These are phyloP conservation scores for Cutaneotrichosporon cutaneum DNA, from an alignment of 1,284 basidiomycete species.

Conservation along the genomic window DNA sequence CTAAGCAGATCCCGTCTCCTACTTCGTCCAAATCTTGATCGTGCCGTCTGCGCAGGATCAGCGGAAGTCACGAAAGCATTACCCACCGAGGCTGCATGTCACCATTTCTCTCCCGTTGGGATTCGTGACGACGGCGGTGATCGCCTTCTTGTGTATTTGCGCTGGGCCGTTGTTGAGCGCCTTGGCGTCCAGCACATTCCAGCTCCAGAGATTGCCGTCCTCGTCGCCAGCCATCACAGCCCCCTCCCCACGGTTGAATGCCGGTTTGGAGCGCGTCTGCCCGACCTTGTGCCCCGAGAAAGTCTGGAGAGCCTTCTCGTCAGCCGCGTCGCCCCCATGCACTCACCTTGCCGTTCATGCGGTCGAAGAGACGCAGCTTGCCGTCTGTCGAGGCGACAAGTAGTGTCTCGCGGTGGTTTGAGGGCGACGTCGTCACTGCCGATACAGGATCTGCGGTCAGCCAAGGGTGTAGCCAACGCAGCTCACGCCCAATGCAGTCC, in stretches of 20 bases:
- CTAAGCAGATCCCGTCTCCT: not conserved
- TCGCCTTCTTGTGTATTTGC: slow-evolving; percentile 73
- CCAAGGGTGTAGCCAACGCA: not conserved
- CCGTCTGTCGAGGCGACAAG: slow-evolving; percentile 81
- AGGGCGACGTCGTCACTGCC: slow-evolving; percentile 63
- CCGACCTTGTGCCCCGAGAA: slow-evolving; percentile 66
- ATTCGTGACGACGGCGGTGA: slow-evolving; percentile 47
- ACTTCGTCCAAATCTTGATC: slow-evolving; percentile 41
- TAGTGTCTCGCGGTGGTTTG: slow-evolving; percentile 66
- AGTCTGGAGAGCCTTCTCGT: slow-evolving; percentile 64
- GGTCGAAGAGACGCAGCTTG: slow-evolving; percentile 81
- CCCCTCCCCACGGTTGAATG: slow-evolving; percentile 78
- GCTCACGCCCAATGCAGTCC: slow-evolving; percentile 85
- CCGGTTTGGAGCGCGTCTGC: slow-evolving; percentile 57
- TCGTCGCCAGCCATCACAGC: slow-evolving; percentile 85
- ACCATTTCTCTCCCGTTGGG: slow-evolving; percentile 78
- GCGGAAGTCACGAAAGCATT: not conserved
- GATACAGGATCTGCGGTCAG: slow-evolving; percentile 67
- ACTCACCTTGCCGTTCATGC: slow-evolving; percentile 65
- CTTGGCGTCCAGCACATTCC: slow-evolving; percentile 83
- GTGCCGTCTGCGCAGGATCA: slow-evolving; percentile 36
- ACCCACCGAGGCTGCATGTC: slow-evolving; percentile 71
- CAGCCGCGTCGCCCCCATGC: no score
- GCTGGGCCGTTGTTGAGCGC: slow-evolving; percentile 65
- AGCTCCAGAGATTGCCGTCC: slow-evolving; percentile 79